Evolutionary conservation across 2,329 filamentous ascomycete species (phyloP).

Genomic region (Samsoniella hepiali): DNA sequence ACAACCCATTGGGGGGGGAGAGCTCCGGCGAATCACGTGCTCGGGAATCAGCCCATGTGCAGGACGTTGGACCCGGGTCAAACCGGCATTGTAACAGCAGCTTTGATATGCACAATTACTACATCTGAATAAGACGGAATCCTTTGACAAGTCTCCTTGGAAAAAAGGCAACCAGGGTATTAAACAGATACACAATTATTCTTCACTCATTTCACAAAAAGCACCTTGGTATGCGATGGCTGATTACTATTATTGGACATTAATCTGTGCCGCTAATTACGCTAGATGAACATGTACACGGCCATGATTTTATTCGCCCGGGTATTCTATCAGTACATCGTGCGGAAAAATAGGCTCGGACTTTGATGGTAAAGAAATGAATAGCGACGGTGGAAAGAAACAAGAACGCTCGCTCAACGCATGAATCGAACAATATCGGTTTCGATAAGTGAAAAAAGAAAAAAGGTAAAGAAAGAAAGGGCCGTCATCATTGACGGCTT

Average conservation of each 20-base stretch:
- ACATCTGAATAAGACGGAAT: neutral
- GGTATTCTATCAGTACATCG: constrained; percentile 18
- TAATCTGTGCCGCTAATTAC: constrained; percentile 16
- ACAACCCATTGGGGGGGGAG: neutral
- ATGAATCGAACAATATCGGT: constrained; percentile 6
- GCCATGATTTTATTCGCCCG: neutral
- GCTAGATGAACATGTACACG: constrained; percentile 15
- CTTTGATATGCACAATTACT: neutral
- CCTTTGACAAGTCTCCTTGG: too few relatives aligned
- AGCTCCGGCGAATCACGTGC: constrained; percentile 19
- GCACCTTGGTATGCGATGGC: neutral
- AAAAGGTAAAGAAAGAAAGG: neutral
- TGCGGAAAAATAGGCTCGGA: constrained; percentile 9
- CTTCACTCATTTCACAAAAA: neutral
- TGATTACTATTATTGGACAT: constrained; percentile 17
- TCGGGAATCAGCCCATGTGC: constrained; percentile 12
- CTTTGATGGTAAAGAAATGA: constrained; percentile 9
- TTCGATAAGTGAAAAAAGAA: neutral
- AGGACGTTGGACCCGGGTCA: constrained; percentile 8
- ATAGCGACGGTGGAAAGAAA: constrained; percentile 4
- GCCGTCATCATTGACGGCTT: constrained; percentile 24
- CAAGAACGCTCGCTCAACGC: constrained; percentile 16
- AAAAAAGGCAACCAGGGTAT: too few relatives aligned
- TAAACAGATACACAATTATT: too few relatives aligned
- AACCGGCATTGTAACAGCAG: neutral